Evolutionary conservation across 345 rosid species (phyloP).

Genomic region (Brassica juncea): DNA sequence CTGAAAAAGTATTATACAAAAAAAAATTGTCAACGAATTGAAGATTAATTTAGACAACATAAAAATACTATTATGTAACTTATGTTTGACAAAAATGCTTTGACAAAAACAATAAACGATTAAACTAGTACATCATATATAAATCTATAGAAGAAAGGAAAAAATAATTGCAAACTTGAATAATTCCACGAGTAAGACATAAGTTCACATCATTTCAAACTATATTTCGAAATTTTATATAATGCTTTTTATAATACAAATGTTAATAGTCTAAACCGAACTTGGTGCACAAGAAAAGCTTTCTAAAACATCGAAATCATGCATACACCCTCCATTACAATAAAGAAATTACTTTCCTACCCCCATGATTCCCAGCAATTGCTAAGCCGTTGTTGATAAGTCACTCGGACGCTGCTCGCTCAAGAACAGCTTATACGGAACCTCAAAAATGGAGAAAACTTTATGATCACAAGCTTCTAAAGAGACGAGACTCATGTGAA

Average conservation of each 20-base stretch:
- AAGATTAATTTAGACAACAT: not conserved
- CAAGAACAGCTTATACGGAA: not conserved
- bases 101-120: not conserved
- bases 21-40: not conserved
- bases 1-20: not conserved
- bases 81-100: not conserved
- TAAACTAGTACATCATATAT: not conserved
- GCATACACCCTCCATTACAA: conserved; percentile 1
- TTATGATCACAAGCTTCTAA: conserved; percentile 4
- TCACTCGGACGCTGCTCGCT: conserved; percentile 18
- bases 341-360: not conserved
- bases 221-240: not conserved
- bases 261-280: conserved; percentile 15
- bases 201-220: not conserved
- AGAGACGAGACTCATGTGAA: conserved; percentile 12
- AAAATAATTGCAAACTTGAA: not conserved
- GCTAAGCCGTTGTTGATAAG: conserved; percentile 17
- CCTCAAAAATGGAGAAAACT: conserved; percentile 14
- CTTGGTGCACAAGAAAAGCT: conserved; percentile 14
- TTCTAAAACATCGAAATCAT: conserved; percentile 6
- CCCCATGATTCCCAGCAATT: not conserved
- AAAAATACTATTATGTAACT: not conserved
- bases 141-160: not conserved
- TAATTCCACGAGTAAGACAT: conserved; percentile 1
- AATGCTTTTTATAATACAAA: conserved; percentile 5